A percentile compares a stretch with the other conserved stretches of the same genome.
These are phyloP conservation scores for Cryphonectria radicalis DNA, from an alignment of 2,329 filamentous ascomycete genomes.

Conservation along the genomic window DNA sequence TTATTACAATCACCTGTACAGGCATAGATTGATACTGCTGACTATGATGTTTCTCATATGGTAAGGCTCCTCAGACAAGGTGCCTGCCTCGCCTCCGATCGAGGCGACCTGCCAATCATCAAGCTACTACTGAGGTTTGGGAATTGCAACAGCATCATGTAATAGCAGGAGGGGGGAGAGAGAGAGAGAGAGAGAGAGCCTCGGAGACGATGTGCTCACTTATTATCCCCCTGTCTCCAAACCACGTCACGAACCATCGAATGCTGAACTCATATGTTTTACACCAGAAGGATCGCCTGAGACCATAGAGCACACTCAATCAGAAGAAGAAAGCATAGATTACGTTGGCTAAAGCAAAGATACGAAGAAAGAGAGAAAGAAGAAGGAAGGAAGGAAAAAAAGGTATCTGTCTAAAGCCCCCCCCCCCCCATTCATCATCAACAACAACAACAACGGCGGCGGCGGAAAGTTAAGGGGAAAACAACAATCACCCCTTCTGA, in stretches of 20 bases:
- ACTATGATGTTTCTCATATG: background rate
- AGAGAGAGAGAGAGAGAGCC: no score
- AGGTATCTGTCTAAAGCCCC: constrained; percentile 17
- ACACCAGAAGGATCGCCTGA: no score
- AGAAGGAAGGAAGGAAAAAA: background rate
- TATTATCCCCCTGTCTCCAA: no score
- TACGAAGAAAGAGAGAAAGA: background rate
- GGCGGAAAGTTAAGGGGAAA: background rate
- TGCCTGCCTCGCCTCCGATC: no score
- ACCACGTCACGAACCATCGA: no score
- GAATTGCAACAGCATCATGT: no score
- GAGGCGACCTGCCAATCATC: no score
- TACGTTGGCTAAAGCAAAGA: background rate
- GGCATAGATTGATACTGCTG: constrained; percentile 16
- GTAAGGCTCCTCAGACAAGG: background rate
- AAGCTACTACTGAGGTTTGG: no score
- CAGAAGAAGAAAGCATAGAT: background rate
- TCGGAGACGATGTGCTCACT: no score
- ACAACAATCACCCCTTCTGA: background rate
- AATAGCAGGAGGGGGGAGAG: no score
- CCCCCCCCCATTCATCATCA: background rate
- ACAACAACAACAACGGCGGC: no score
- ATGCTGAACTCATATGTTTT: no score
- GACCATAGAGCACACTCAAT: background rate
- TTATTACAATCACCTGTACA: constrained; percentile 18